Evolutionary conservation across 1,139 yeast genomes (phyloP).

Genomic region (Geotrichum carabidarum): DNA sequence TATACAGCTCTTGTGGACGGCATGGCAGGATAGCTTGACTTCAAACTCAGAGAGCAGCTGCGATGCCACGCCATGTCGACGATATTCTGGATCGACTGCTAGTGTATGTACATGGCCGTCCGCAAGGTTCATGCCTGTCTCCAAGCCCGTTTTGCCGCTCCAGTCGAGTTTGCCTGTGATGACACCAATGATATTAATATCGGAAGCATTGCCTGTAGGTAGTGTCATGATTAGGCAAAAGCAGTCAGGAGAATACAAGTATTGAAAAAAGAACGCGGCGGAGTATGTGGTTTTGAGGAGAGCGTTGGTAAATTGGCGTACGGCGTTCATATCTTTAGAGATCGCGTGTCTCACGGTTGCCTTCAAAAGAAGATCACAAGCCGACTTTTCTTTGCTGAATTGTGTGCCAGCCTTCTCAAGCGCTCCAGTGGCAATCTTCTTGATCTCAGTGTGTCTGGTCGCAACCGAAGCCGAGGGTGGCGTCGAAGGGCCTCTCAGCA

Average conservation of each 20-base stretch:
- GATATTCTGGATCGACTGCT: conserved; percentile 22
- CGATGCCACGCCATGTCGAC: conserved; percentile 26
- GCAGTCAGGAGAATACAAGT: conserved; percentile 20
- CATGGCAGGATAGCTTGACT: conserved; percentile 12
- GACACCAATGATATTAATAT: conserved; percentile 21
- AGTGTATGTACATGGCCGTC: conserved; percentile 22
- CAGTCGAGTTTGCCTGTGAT: conserved; percentile 23
- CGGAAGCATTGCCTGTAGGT: conserved; percentile 11
- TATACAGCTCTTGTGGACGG: conserved; percentile 10
- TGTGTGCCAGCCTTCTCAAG: not conserved
- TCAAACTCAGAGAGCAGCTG: conserved; percentile 20
- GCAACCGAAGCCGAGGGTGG: not conserved
- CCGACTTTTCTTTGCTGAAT: not conserved
- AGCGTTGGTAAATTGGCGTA: conserved; percentile 21
- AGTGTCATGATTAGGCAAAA: conserved; percentile 20
- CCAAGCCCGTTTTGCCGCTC: too few species aligned
- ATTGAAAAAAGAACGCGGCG: conserved; percentile 25
- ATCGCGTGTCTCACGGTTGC: conserved; percentile 4
- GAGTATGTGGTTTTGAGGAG: conserved; percentile 22
- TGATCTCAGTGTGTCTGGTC: not conserved
- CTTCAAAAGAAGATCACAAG: not conserved
- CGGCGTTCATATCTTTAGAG: conserved; percentile 18
- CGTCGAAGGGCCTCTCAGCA: not conserved
- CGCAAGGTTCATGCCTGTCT: conserved; percentile 1
- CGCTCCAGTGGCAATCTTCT: not conserved